These are phyloP conservation scores for Paratinospora sagittata DNA, from an alignment of 164 flowering plant species.

Conservation along the genomic window DNA sequence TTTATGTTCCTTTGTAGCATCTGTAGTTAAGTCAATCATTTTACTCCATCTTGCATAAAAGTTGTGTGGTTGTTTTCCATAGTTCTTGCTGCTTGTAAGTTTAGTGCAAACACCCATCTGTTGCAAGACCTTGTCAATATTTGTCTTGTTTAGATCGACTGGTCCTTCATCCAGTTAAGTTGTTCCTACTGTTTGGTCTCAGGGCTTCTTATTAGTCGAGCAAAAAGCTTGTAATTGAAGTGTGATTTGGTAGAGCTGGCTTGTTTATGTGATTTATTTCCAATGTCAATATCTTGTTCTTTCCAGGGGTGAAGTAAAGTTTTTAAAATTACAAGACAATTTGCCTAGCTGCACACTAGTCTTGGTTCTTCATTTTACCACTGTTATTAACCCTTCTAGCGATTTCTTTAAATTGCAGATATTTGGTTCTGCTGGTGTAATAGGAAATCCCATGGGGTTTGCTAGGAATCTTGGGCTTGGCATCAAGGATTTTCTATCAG, in stretches of 20 bases:
- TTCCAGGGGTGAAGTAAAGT: not conserved
- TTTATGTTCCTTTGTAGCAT: no score
- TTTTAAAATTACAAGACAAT: not conserved
- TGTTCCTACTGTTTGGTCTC: no score
- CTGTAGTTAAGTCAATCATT: no score
- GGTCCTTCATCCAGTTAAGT: not conserved
- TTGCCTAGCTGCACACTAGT: not conserved
- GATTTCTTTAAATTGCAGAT: conserved; percentile 43
- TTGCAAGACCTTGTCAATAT: not conserved
- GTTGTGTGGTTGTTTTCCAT: no score
- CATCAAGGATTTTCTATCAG: conserved; percentile 83
- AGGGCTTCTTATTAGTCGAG: no score
- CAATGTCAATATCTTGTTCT: not conserved
- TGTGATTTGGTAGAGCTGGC: not conserved
- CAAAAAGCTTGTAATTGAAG: not conserved
- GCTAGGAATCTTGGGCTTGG: conserved; percentile 85
- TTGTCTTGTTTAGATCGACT: not conserved
- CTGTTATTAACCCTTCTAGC: not conserved
- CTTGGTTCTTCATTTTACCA: not conserved
- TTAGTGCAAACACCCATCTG: no score
- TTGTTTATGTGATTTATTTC: not conserved
- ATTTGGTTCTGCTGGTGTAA: conserved; percentile 96
- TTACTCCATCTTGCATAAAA: no score
- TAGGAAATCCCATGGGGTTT: conserved; percentile 97
- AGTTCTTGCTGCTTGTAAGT: no score